A percentile compares a stretch with the other conserved stretches of the same genome.
Evolutionary conservation across 1,284 basidiomycete genomes (phyloP).

Genomic region (Cutaneotrichosporon cutaneum): DNA sequence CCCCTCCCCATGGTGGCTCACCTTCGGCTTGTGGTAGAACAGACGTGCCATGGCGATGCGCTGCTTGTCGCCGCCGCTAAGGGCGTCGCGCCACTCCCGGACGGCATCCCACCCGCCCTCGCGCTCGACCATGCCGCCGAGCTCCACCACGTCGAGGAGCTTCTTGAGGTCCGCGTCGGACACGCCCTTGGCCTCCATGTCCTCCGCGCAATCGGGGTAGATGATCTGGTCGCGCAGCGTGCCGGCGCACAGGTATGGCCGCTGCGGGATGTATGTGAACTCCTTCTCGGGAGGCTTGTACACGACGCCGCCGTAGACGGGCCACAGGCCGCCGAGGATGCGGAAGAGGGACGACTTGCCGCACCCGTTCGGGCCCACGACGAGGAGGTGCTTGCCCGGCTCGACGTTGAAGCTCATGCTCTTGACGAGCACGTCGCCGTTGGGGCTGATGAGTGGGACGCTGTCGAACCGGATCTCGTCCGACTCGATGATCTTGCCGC

Average conservation of each 20-base stretch:
- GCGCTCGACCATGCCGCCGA: conserved; percentile 85
- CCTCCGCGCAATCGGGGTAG: conserved; percentile 73
- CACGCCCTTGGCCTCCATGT: conserved; percentile 61
- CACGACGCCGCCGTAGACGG: conserved; percentile 91
- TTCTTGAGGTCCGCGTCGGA: conserved; percentile 73
- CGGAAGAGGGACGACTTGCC: conserved; percentile 91
- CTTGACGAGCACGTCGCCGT: conserved; percentile 85
- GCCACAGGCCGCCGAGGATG: conserved; percentile 95
- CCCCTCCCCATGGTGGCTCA: not conserved
- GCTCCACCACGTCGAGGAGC: conserved; percentile 77
- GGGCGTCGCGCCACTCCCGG: conserved; percentile 87
- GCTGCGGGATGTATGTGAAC: conserved; percentile 93
- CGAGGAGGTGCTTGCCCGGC: conserved; percentile 86
- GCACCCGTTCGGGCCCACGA: conserved; percentile 86
- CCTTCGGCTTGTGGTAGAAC: conserved; percentile 90
- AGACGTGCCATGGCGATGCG: conserved; percentile 93
- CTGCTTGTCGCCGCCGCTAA: conserved; percentile 69
- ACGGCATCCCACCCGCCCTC: conserved; percentile 92
- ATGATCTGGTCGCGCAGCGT: conserved; percentile 88
- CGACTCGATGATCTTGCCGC: conserved; percentile 76
- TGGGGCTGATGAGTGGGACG: conserved; percentile 94
- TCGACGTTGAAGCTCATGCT: conserved; percentile 85
- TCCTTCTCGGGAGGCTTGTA: conserved; percentile 84
- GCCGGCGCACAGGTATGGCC: conserved; percentile 89
- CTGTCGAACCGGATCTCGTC: conserved; percentile 83